Conservation (phyloP, 495 filamentous ascomycete genomes). For the Durotheca rogersii region DNA sequence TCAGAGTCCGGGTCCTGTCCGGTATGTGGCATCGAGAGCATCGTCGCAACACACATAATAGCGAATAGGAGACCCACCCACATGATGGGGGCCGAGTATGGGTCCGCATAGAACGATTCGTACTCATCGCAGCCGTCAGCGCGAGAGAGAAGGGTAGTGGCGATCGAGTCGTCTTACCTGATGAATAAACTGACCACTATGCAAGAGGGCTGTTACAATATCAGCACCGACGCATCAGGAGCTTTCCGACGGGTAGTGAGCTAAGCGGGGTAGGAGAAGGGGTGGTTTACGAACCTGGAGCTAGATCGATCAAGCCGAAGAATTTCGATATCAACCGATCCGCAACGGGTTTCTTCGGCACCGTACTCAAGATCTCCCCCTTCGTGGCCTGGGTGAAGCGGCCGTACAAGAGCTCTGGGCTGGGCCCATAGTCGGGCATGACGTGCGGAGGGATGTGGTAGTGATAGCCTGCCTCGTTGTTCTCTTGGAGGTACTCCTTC, state of each 20-base stretch:
- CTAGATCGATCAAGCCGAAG: conserved; percentile 39
- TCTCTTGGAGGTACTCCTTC: conserved; percentile 24
- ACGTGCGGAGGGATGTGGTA: conserved; percentile 1
- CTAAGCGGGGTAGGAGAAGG: too few species aligned
- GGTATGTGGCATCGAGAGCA: conserved; percentile 13
- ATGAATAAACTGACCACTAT: conserved; percentile 38
- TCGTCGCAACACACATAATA: conserved; percentile 32
- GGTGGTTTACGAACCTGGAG: conserved; percentile 16
- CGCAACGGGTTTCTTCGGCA: conserved; percentile 36
- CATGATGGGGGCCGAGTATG: conserved; percentile 26
- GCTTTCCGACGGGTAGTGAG: background rate
- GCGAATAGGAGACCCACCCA: conserved; percentile 39
- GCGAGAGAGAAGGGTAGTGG: background rate
- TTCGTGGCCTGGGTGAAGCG: conserved; percentile 29
- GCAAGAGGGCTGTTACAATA: conserved; percentile 27
- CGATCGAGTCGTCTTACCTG: conserved; percentile 26
- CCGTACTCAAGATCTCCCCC: conserved; percentile 40
- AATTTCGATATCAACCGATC: conserved; percentile 43
- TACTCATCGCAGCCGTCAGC: conserved; percentile 27
- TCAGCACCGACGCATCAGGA: background rate
- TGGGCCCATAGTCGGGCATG: conserved; percentile 15
- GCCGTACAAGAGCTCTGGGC: conserved; percentile 39
- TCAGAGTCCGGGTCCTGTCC: background rate
- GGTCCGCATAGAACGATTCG: conserved; percentile 34
- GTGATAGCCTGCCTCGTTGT: background rate